Conservation (phyloP, 345 rosid genomes). For the Salix suchowensis region DNA sequence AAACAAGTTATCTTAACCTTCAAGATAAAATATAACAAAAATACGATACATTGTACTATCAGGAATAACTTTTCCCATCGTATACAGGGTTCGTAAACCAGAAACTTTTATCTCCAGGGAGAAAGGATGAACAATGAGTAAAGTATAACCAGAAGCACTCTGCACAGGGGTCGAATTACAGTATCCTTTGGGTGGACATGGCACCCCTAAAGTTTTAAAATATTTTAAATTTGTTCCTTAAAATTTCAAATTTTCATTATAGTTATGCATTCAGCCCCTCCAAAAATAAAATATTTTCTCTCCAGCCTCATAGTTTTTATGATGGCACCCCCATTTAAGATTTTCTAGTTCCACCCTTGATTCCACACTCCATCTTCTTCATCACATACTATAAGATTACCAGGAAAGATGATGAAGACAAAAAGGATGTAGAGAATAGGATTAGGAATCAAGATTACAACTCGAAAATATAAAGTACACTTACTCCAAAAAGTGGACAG, state of each 20-base stretch:
- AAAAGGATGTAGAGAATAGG: neutral
- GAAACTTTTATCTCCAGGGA: neutral
- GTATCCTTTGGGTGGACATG: too few species aligned
- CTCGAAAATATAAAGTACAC: constrained; percentile 16
- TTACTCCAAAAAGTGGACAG: constrained; percentile 86
- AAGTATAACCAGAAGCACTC: neutral
- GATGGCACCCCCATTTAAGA: too few species aligned
- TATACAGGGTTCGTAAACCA: neutral
- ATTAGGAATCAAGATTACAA: neutral
- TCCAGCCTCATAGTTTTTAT: too few species aligned
- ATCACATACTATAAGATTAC: neutral
- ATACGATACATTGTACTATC: neutral
- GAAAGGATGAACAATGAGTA: neutral
- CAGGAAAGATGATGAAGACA: neutral
- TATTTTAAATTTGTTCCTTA: too few species aligned
- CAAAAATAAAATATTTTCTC: too few species aligned
- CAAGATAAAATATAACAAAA: neutral
- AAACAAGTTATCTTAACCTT: neutral
- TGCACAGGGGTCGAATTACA: too few species aligned
- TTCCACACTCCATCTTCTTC: neutral
- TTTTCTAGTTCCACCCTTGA: too few species aligned
- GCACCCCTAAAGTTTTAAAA: too few species aligned
- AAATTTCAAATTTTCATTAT: too few species aligned
- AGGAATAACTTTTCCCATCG: neutral
- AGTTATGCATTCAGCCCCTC: too few species aligned